Base-by-base conservation (phyloP, 805 yeast species). In the Zygosaccharomyces siamensis region DNA sequence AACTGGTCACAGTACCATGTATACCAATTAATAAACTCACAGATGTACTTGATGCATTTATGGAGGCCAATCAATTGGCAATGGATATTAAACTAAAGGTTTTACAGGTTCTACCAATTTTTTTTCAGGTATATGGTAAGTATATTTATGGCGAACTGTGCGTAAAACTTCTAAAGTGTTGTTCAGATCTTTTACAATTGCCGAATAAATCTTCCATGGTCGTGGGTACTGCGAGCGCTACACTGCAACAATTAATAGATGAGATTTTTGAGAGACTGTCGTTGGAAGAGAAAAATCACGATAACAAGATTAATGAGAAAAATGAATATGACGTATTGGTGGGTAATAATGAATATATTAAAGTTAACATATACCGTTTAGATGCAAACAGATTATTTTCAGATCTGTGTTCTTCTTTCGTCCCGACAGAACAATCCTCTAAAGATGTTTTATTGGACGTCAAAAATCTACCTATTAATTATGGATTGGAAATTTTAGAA, bases 141-240 rank as follows among this genome's bases (percentile, higher is more conserved):
- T 71, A 72, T 41, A 73, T 90, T 35, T 70, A 71, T 18, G 90
- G 81, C 14, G 74, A 70, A 0, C 63, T 78, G 12, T 71, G 89
- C 31, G 71, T 82, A 6, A 78, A 78, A 52, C 66, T 88, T 10
- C 68, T 92, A 18, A 70, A 72, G 20, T 80, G 92, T 2, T 87
- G 96, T 61, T 77, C 93, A 0, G 60, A 54, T 39, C 76, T 80
- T 30, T 72, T 93, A 43, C 89, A 87, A 48, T 70, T 80, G 11
- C 75, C 81, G 11, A 84, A 80, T 52, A 84, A 86, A 57, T 77
- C 83, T 4, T 79, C 85, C 0, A 86, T 87, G 57, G 96, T 93
- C 4, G 75, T 80, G 11, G 90, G 89, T 59, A 87, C 98, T 0
- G 97, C 98, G 0, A 82, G 88, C 43, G 99, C 98, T 2, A 89